Conservation (phyloP, 441 rosid species). For the Gossypium davidsonii region DNA sequence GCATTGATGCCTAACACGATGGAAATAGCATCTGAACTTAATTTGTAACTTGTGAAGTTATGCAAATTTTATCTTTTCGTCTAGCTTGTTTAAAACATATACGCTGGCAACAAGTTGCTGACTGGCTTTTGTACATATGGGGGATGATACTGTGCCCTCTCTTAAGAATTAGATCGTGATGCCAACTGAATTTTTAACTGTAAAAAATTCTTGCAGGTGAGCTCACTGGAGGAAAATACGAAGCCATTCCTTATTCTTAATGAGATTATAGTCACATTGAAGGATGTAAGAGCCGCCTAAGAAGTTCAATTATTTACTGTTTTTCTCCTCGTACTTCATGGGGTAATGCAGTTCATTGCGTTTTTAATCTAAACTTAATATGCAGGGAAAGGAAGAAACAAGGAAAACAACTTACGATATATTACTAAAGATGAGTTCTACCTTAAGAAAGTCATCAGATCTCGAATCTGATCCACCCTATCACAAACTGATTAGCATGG, state of each 20-base stretch:
- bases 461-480: conserved; percentile 34
- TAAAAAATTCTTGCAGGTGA: conserved; percentile 42
- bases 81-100: background rate
- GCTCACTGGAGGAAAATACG: conserved; percentile 55
- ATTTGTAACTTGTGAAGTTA: background rate
- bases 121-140: background rate
- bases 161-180: background rate
- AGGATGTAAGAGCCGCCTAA: conserved; percentile 58
- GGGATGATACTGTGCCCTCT: background rate
- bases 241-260: conserved; percentile 82
- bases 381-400: conserved; percentile 69
- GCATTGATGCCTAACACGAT: background rate
- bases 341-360: background rate
- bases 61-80: background rate
- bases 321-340: background rate
- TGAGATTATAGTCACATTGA: conserved; percentile 77
- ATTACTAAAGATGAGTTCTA: conserved; percentile 48
- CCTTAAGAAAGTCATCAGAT: conserved; percentile 38
- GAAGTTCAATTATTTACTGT: conserved; percentile 11
- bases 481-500: conserved; percentile 71
- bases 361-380: background rate
- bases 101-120: background rate
- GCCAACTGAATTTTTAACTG: conserved; percentile 9
- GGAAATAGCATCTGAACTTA: background rate
- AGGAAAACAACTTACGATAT: conserved; percentile 79